Conservation (phyloP, 148 eudicot genomes). For the Vaccinium vitisidaea region DNA sequence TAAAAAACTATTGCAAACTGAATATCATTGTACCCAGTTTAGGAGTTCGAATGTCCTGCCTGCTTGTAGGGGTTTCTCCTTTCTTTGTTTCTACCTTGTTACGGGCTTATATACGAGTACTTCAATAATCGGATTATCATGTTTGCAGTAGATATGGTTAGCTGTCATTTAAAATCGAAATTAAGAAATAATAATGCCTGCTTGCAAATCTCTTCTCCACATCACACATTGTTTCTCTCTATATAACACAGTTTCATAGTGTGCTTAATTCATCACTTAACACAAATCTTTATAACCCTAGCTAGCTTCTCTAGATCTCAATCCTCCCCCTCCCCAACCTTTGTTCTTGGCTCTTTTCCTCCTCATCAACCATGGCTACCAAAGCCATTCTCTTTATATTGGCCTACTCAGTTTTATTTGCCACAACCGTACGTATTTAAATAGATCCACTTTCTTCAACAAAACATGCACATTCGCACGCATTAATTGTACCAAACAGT, state of each 20-base stretch:
- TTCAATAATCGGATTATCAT: no score
- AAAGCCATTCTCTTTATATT: background rate
- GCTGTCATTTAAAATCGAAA: background rate
- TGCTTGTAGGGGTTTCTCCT: no score
- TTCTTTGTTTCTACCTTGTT: no score
- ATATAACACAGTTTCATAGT: background rate
- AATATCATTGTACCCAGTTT: no score
- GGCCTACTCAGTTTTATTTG: background rate
- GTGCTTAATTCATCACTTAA: background rate
- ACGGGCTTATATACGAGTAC: no score
- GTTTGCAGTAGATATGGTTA: no score
- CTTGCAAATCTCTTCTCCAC: background rate
- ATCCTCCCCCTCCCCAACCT: background rate
- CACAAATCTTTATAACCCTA: background rate
- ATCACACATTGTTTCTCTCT: background rate
- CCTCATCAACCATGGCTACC: background rate
- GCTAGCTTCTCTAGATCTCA: background rate
- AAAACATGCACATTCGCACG: no score
- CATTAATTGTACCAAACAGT: background rate
- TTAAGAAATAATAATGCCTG: background rate
- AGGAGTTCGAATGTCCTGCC: no score
- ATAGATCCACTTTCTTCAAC: no score
- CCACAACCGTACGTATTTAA: background rate
- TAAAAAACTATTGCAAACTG: no score
- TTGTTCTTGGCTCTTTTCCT: background rate